These are phyloP conservation scores for Suillus subaureus DNA, from an alignment of 768 basidiomycete genomes.

Conservation along the genomic window DNA sequence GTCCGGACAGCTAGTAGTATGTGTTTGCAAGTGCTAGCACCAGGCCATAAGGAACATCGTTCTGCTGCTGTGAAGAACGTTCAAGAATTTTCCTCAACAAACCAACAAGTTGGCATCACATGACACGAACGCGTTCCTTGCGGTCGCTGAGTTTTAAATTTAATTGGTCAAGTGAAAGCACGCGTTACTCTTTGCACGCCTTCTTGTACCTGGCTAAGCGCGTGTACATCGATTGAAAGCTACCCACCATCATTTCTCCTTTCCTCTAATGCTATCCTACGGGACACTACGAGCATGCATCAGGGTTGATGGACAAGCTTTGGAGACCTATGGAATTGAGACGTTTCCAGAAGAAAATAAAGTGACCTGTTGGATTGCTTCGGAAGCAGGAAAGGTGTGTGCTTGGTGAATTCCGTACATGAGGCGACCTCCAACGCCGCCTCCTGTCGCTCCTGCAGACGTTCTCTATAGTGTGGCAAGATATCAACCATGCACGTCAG, in stretches of 20 bases:
- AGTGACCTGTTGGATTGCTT: constrained; percentile 15
- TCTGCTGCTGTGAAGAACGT: neutral
- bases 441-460: constrained; percentile 5
- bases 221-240: constrained; percentile 5
- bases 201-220: constrained; percentile 2
- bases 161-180: constrained; percentile 3
- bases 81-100: neutral
- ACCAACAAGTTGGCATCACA: neutral
- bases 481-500: neutral
- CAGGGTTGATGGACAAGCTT: constrained; percentile 7
- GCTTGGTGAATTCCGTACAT: neutral
- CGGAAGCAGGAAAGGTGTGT: constrained; percentile 16
- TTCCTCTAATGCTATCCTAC: constrained; percentile 7
- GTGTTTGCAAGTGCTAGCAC: neutral
- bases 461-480: constrained; percentile 15
- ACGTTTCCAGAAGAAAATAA: constrained; percentile 12
- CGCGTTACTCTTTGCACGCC: neutral
- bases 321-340: constrained; percentile 13
- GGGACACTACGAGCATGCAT: constrained; percentile 11
- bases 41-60: neutral
- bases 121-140: neutral
- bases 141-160: neutral
- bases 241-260: constrained; percentile 4
- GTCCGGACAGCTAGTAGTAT: neutral
- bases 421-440: constrained; percentile 1